A percentile compares a stretch with the other conserved stretches of the same genome.
Evolutionary conservation across 805 yeast species (phyloP).

Genomic region (Priceomyces medius): DNA sequence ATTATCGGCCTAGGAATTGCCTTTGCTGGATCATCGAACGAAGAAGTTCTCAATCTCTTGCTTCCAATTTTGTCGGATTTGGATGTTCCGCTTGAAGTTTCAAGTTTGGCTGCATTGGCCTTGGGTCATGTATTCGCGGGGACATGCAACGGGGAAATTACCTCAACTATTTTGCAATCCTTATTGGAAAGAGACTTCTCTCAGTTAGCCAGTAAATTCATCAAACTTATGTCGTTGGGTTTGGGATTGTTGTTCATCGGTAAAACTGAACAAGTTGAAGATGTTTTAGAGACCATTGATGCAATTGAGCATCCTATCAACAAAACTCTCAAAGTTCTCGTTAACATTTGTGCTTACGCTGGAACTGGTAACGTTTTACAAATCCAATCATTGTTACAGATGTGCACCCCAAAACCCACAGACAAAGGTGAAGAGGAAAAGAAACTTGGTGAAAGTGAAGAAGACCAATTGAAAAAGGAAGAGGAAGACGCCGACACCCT

Average conservation of each 20-base stretch:
- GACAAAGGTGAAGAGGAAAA: conserved; percentile 59
- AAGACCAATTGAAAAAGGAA: conserved; percentile 26
- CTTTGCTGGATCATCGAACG: conserved; percentile 90
- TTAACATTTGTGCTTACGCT: conserved; percentile 90
- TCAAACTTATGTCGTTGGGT: conserved; percentile 87
- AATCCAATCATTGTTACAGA: conserved; percentile 86
- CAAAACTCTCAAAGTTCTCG: conserved; percentile 82
- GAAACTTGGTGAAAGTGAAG: conserved; percentile 51
- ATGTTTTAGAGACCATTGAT: conserved; percentile 87
- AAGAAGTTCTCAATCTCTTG: conserved; percentile 72
- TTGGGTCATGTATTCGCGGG: conserved; percentile 95
- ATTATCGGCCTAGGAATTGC: conserved; percentile 91
- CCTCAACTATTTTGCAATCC: conserved; percentile 88
- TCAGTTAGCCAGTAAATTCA: conserved; percentile 83
- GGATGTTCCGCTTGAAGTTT: conserved; percentile 69
- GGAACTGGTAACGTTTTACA: conserved; percentile 97
- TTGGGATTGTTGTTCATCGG: conserved; percentile 90
- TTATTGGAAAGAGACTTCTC: conserved; percentile 77
- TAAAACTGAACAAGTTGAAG: conserved; percentile 90
- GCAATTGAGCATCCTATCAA: conserved; percentile 96
- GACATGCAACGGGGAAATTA: conserved; percentile 90
- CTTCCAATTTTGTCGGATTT: conserved; percentile 82
- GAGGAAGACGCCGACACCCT: conserved; percentile 25
- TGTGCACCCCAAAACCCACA: conserved; percentile 72
- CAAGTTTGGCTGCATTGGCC: conserved; percentile 85